A percentile compares a stretch with the other conserved stretches of the same genome.
Conservation (phyloP, 805 yeast genomes). For the Starmerella potacharoeniae region DNA sequence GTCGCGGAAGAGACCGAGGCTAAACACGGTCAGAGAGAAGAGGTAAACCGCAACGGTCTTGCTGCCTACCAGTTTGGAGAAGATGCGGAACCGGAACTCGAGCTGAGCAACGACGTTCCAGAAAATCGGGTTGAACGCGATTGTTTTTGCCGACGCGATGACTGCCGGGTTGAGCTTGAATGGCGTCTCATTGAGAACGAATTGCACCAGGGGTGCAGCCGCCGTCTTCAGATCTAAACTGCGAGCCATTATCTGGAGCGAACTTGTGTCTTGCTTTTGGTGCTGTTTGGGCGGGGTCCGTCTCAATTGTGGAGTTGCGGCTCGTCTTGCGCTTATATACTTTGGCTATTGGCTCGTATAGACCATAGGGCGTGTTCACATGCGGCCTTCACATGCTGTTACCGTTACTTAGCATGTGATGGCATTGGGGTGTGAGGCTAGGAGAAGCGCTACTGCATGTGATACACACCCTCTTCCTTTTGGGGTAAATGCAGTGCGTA, state of each 20-base stretch:
- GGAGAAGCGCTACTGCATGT: neutral
- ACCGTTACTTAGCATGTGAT: neutral
- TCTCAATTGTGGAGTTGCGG: neutral
- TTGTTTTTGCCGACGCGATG: slow-evolving; percentile 25
- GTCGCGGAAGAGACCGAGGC: slow-evolving; percentile 76
- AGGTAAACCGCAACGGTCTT: slow-evolving; percentile 59
- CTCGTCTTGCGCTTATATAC: neutral
- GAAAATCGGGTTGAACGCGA: slow-evolving; percentile 85
- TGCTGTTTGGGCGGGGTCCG: neutral
- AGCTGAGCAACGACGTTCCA: slow-evolving; percentile 89
- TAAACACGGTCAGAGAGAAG: slow-evolving; percentile 72
- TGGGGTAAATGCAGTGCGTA: neutral
- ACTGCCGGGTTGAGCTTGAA: slow-evolving; percentile 14
- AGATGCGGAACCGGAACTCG: slow-evolving; percentile 65
- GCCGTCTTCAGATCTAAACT: neutral
- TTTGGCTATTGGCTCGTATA: neutral
- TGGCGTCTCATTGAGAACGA: neutral
- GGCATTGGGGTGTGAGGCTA: neutral
- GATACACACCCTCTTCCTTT: neutral
- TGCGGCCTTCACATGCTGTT: slow-evolving; percentile 3
- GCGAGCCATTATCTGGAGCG: neutral
- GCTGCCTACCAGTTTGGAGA: slow-evolving; percentile 65
- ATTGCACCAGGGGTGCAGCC: neutral
- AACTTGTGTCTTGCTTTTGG: neutral
- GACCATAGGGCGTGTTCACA: neutral